These are phyloP conservation scores for Rhodosporidiobolus sp. DNA, from an alignment of 768 basidiomycete genomes.

Conservation along the genomic window DNA sequence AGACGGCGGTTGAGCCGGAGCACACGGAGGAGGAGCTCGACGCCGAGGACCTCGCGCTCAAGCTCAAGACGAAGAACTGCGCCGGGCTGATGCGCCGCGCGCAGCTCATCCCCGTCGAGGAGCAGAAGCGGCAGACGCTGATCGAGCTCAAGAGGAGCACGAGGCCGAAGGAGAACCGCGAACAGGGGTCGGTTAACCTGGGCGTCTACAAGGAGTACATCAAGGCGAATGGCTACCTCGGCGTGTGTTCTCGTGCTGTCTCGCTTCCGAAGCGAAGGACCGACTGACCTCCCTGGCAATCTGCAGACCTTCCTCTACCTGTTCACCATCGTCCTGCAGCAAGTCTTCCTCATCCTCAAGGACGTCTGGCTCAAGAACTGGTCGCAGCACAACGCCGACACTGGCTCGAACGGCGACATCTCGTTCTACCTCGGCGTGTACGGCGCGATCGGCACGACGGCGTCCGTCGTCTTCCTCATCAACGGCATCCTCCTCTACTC, in stretches of 20 bases:
- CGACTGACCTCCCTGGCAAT: background rate
- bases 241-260: slow-evolving; percentile 24
- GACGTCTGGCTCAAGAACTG: slow-evolving; percentile 45
- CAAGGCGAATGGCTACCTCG: slow-evolving; percentile 41
- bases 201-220: slow-evolving; percentile 51
- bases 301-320: slow-evolving; percentile 47
- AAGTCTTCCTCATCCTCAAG: slow-evolving; percentile 47
- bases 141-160: slow-evolving; percentile 36
- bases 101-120: slow-evolving; percentile 44
- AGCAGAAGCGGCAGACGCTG: slow-evolving; percentile 38
- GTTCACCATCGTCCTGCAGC: slow-evolving; percentile 47
- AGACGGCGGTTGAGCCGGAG: slow-evolving; percentile 32
- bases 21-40: slow-evolving; percentile 28
- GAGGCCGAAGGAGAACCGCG: slow-evolving; percentile 44
- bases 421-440: slow-evolving; percentile 38
- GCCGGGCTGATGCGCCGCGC: slow-evolving; percentile 44
- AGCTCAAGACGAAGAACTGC: slow-evolving; percentile 39
- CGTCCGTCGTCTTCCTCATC: slow-evolving; percentile 34
- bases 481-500: slow-evolving; percentile 44
- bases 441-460: slow-evolving; percentile 17
- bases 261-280: too few species aligned
- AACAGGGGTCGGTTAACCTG: slow-evolving; percentile 51
- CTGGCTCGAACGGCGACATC: slow-evolving; percentile 37
- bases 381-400: slow-evolving; percentile 32
- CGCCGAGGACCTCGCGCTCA: slow-evolving; percentile 40